Percentiles rank a stretch among this genome's conserved stretches.
Evolutionary conservation across 2,329 filamentous ascomycete species (phyloP).

Genomic region (Phyllosticta citrichinensis): DNA sequence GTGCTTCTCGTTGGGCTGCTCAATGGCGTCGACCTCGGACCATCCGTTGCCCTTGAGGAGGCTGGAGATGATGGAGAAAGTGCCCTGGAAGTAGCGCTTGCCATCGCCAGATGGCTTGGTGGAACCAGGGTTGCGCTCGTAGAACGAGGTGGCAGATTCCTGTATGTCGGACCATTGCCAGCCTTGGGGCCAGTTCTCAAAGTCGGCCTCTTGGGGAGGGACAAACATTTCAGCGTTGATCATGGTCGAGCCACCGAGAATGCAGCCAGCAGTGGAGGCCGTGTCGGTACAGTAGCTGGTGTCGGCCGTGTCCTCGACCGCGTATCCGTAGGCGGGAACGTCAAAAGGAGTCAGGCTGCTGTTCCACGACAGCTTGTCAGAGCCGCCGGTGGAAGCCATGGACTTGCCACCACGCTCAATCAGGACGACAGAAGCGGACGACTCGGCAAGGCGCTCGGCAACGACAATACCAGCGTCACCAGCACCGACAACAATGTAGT

Average conservation of each 20-base stretch:
- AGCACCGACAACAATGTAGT: slow-evolving; percentile 32
- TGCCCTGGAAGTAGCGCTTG: slow-evolving; percentile 16
- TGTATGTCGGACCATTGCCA: slow-evolving; percentile 17
- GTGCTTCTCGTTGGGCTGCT: slow-evolving; percentile 16
- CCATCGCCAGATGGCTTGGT: slow-evolving; percentile 15
- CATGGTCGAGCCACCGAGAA: slow-evolving; percentile 29
- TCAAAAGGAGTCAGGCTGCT: slow-evolving; percentile 27
- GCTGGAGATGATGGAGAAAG: slow-evolving; percentile 15
- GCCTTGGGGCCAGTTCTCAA: slow-evolving; percentile 17
- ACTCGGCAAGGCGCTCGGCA: slow-evolving; percentile 28
- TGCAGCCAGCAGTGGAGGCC: slow-evolving; percentile 26
- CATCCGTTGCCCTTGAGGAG: slow-evolving; percentile 15
- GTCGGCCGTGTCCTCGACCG: slow-evolving; percentile 16
- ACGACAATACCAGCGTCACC: slow-evolving; percentile 29
- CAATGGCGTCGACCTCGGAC: slow-evolving; percentile 14
- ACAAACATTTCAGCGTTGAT: slow-evolving; percentile 28
- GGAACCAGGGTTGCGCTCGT: slow-evolving; percentile 18
- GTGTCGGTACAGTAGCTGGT: slow-evolving; percentile 28
- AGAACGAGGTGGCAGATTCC: slow-evolving; percentile 14
- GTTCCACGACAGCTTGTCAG: slow-evolving; percentile 24
- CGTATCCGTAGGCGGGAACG: slow-evolving; percentile 26
- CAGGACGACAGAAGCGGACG: slow-evolving; percentile 28
- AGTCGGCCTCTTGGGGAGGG: slow-evolving; percentile 23
- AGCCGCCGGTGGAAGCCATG: slow-evolving; percentile 23
- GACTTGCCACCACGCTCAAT: slow-evolving; percentile 31